Base-by-base conservation (phyloP, 148 eudicot genomes). In the Cornus kousa region DNA sequence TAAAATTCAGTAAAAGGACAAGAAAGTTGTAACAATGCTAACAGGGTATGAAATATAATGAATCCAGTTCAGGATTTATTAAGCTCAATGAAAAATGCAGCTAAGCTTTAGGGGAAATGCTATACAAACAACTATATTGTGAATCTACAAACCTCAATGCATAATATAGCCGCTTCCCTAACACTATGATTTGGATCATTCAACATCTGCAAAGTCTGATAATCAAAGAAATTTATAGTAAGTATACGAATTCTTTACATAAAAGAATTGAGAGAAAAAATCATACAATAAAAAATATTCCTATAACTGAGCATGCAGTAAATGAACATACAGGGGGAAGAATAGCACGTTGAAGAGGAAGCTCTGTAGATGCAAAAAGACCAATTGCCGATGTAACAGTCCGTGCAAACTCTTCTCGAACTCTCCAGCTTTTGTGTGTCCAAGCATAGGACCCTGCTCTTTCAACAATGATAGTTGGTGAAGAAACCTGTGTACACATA, bases 351-450 rank as follows among this genome's bases (percentile, higher is more conserved):
- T 93, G 97, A 73, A 96, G 94, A 39, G 99, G 99, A 57, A 96
- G 94, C 85, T 96, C 99, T 3, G 97, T 94, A 48, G 99, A 90
- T 70, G 97, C 98, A 91, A 96, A 96, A 65, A 96, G 88, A 81
- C 90, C 83, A 64, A 92, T 96, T 17, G 99, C 97, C 64, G 99
- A 88, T 48, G 98, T 92, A 33, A 96, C 99, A 23, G 99, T 96
- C 35, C 94, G 95, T 33, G 97, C 98, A 84, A 91, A 92, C 87
- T 96, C 99, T 86, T 96, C 98, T 59, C 99, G 84, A 32, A 96
- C 93, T 86, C 98, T 92, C 98, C 98, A 96, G 75, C 98, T 96
- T 87, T 85, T 96, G 85, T 96, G 99, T 73, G 84, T 87, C 99
- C 99, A 96, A 16, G 97, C 99, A 84, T 90, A 91, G 75, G 94